A percentile compares a stretch with the other conserved stretches of the same genome.
These are phyloP conservation scores for Linnemannia hyalina DNA, from an alignment of 192 early-diverging fungal species.

Conservation along the genomic window DNA sequence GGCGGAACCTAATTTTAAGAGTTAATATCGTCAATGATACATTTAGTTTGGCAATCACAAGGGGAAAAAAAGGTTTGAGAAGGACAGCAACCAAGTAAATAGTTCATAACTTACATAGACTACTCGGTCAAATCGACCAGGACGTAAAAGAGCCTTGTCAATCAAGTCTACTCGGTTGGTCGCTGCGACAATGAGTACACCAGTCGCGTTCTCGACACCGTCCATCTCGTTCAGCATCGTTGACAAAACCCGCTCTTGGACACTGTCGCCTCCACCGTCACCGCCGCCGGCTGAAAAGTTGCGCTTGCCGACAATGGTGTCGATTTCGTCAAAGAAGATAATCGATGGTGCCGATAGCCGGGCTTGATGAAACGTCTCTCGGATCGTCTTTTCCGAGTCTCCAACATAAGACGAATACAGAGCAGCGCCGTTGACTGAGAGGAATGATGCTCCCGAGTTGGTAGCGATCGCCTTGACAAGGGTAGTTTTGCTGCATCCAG, in stretches of 20 bases:
- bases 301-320: conserved; percentile 94
- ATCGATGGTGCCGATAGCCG: conserved; percentile 84
- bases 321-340: conserved; percentile 97
- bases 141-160: conserved; percentile 86
- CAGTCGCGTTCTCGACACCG: conserved; percentile 80
- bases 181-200: conserved; percentile 85
- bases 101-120: conserved; percentile 70
- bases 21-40: neutral
- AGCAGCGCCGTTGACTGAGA: conserved; percentile 83
- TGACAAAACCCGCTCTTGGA: conserved; percentile 85
- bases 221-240: conserved; percentile 92
- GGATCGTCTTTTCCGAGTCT: conserved; percentile 85
- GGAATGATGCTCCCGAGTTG: conserved; percentile 81
- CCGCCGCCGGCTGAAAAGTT: conserved; percentile 63
- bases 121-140: conserved; percentile 86
- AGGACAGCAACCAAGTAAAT: neutral
- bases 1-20: conserved; percentile 60
- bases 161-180: conserved; percentile 92
- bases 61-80: neutral
- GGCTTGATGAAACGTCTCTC: conserved; percentile 85
- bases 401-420: conserved; percentile 87
- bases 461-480: conserved; percentile 89
- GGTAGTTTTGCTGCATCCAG: conserved; percentile 98
- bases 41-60: neutral
- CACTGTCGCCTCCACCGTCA: conserved; percentile 73